Evolutionary conservation across 805 yeast species (phyloP), one percentile per base, ranked within the genome.

Genomic region (Candida cerambycidarum): DNA sequence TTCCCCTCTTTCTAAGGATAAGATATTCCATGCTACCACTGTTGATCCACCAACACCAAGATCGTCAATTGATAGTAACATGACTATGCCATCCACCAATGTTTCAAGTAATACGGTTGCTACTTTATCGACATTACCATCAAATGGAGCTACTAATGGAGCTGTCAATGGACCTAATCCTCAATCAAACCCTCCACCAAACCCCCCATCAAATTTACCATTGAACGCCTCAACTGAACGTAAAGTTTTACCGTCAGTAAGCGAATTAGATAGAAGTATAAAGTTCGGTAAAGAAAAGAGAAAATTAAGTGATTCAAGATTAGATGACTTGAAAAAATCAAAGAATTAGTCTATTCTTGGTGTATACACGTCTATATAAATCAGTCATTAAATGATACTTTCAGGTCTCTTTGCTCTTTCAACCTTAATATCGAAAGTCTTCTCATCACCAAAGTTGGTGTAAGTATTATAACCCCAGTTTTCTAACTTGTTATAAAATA

Each of bases 231-330:
- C 8, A 15, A 19, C 19, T 3, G 38, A 34, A 32, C 47, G 28
- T n/a, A 19, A 54, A 50, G 31, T 52, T 32, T 53, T 67, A 16
- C 73, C 73, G 3, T 61, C 67, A 7, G 69, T 67, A 28, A 58
- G 61, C 27, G 73, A 67, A 45, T 53, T 67, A 30, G 67, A 64
- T 43, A 62, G 60, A 39, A 56, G 64, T 19, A 55, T 66, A 28
- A 55, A 60, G 38, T 33, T 38, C 11, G 37, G 35, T n/a, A 28
- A 28, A 17, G 44, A 40, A 12, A 44, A 44, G 28, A 30, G 47
- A 13, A 44, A 44, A 16, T 31, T 39, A n/a, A 40, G 44, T 36
- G 47, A 43, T 28, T 28, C 39, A 18, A 25, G 21, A 7, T 24
- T 43, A 12, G 46, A 43, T 5, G 45, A 42, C 3, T 2, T 42